Evolutionary conservation across 2,329 filamentous ascomycete genomes (phyloP).

Genomic region (Polychaeton citri): DNA sequence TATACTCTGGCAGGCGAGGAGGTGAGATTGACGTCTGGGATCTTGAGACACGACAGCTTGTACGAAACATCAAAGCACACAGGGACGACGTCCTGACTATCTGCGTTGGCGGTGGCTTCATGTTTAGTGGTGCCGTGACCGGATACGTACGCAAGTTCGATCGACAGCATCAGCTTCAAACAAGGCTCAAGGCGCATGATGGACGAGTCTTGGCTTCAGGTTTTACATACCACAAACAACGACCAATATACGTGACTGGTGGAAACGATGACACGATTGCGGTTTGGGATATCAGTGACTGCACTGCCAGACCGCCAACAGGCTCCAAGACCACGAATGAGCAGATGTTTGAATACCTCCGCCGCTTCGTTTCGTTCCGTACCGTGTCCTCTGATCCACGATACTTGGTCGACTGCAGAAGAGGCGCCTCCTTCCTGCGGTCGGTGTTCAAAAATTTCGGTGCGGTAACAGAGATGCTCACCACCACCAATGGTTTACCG

Average conservation of each 20-base stretch:
- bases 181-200: slow-evolving; percentile 69
- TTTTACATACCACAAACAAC: slow-evolving; percentile 53
- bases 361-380: slow-evolving; percentile 80
- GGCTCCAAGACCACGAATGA: slow-evolving; percentile 45
- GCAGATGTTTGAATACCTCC: slow-evolving; percentile 50
- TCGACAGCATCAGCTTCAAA: slow-evolving; percentile 69
- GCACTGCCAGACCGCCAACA: slow-evolving; percentile 31
- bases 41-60: slow-evolving; percentile 78
- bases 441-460: slow-evolving; percentile 86
- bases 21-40: slow-evolving; percentile 95
- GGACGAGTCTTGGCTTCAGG: slow-evolving; percentile 81
- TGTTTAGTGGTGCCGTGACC: slow-evolving; percentile 81
- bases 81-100: slow-evolving; percentile 74
- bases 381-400: slow-evolving; percentile 79
- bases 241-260: slow-evolving; percentile 83
- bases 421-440: slow-evolving; percentile 81
- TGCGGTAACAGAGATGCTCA: slow-evolving; percentile 80
- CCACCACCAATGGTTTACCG: slow-evolving; percentile 66
- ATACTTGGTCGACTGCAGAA: slow-evolving; percentile 80
- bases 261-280: slow-evolving; percentile 84
- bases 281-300: slow-evolving; percentile 66
- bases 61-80: slow-evolving; percentile 73
- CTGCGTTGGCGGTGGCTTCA: slow-evolving; percentile 68
- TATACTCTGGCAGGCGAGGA: slow-evolving; percentile 79
- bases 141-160: slow-evolving; percentile 62